Evolutionary conservation across 2,329 filamentous ascomycete species (phyloP), one percentile per base, ranked within the genome.

Genomic region (Fusarium solani-melongenae): DNA sequence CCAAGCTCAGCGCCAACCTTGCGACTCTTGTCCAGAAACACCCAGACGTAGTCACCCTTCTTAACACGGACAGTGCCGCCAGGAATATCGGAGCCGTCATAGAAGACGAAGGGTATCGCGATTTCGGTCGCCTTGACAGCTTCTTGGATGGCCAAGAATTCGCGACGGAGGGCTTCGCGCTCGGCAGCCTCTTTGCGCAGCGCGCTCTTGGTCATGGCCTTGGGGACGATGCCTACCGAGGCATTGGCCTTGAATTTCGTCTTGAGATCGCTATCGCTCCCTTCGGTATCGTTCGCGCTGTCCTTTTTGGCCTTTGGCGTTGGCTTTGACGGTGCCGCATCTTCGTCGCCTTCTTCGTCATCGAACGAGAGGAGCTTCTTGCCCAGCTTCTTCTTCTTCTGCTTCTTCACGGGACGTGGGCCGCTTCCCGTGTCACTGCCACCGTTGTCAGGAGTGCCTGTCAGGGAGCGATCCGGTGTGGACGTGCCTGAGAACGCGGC

Each of bases 101-200:
- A 98, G 81, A 98, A 98, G 5, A 98, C 94, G 82, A 98, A 99
- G 0, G 96, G 96, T 34, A 99, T 92, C 17, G 93, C 88, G 63
- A 99, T 93, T 79, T 98, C 95, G 10, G 95, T 95, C 22, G 91
- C 90, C 84, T 97, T 98, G 74, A 98, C 93, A 0, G 92, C 90
- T 70, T 97, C 94, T 80, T 98, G 96, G 67, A 96, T 89, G 11
- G 86, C 86, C 53, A 97, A 81, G 77, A 98, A 99, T 79, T 98
- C 96, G 27, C 92, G 91, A 41, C 94, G 90, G 46, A 98, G 83
- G 0, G 94, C 89, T 15, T 96, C 94, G 69, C 93, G 89, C 73
- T 94, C 91, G 64, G 93, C 89, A 5, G 94, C 93, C 81, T 98
- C 95, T 56, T 92, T 92, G 63, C 93, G 89, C 53, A 97, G 82